These are phyloP conservation scores for Erythrobasidium hasegawianum DNA, from an alignment of 1,284 basidiomycete species.

Conservation along the genomic window DNA sequence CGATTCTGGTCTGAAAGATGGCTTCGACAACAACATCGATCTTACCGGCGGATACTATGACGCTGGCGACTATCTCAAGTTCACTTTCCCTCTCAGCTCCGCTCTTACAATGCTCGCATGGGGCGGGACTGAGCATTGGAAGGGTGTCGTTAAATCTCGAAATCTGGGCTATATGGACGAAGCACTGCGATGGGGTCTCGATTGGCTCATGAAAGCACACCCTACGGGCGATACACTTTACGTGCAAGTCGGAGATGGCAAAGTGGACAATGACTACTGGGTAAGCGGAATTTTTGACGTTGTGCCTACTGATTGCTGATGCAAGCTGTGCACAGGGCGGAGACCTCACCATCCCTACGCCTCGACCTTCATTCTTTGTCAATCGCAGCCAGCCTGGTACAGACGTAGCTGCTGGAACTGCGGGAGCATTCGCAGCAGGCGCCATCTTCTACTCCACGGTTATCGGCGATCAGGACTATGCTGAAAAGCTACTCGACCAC, in stretches of 20 bases:
- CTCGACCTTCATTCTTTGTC: conserved; percentile 71
- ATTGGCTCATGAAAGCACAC: conserved; percentile 89
- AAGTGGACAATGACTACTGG: conserved; percentile 65
- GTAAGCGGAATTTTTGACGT: conserved; percentile 6
- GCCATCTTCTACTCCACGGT: conserved; percentile 69
- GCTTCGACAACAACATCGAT: conserved; percentile 67
- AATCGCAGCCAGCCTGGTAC: conserved; percentile 76
- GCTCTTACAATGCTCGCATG: conserved; percentile 78
- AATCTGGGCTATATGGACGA: conserved; percentile 47
- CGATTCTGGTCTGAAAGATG: conserved; percentile 70
- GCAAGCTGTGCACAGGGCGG: conserved; percentile 64
- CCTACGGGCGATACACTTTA: conserved; percentile 68
- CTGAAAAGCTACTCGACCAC: conserved; percentile 64
- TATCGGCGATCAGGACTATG: conserved; percentile 63
- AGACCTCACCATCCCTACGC: conserved; percentile 68
- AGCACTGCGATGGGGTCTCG: conserved; percentile 69
- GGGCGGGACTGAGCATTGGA: conserved; percentile 62
- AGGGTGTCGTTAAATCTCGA: conserved; percentile 1
- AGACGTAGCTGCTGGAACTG: conserved; percentile 74
- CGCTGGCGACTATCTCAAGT: conserved; percentile 55
- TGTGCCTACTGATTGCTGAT: not conserved
- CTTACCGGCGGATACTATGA: conserved; percentile 85
- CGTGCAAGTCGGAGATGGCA: conserved; percentile 69
- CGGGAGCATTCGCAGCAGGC: conserved; percentile 80
- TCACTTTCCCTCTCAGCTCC: conserved; percentile 53